Evolutionary conservation across 305 asterid species (phyloP).

Genomic region (Fraxinus ornus): DNA sequence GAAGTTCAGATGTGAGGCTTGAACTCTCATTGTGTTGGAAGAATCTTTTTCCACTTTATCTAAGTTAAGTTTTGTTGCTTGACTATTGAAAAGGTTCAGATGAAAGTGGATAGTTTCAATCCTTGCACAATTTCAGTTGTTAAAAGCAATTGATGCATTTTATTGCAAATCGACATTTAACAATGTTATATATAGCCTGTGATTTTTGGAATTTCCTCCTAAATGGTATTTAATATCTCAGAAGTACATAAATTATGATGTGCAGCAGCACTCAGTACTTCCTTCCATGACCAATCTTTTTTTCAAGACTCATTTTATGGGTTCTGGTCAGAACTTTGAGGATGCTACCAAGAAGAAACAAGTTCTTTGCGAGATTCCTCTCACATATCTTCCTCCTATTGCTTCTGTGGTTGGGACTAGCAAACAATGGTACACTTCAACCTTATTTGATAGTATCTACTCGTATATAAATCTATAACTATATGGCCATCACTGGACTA

Average conservation of each 20-base stretch:
- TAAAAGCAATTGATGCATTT: neutral
- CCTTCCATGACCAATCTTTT: slow-evolving; percentile 28
- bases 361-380: slow-evolving; percentile 47
- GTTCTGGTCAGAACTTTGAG: slow-evolving; percentile 25
- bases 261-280: slow-evolving; percentile 29
- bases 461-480: neutral
- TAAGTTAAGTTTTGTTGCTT: neutral
- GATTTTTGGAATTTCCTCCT: neutral
- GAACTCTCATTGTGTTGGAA: neutral
- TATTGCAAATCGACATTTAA: neutral
- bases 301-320: slow-evolving; percentile 2
- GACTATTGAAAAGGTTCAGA: neutral
- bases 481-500: neutral
- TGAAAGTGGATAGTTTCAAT: neutral
- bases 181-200: neutral
- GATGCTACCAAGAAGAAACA: slow-evolving; percentile 42
- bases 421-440: slow-evolving; percentile 42
- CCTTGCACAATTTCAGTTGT: neutral
- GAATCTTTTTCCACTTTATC: neutral
- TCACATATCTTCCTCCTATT: slow-evolving; percentile 32
- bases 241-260: neutral
- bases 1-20: neutral
- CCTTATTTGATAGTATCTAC: neutral
- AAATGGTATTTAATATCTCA: slow-evolving; percentile 3
- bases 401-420: slow-evolving; percentile 40